Base-by-base conservation (phyloP, 2,329 filamentous ascomycete species). In the Fusarium annulatum region DNA sequence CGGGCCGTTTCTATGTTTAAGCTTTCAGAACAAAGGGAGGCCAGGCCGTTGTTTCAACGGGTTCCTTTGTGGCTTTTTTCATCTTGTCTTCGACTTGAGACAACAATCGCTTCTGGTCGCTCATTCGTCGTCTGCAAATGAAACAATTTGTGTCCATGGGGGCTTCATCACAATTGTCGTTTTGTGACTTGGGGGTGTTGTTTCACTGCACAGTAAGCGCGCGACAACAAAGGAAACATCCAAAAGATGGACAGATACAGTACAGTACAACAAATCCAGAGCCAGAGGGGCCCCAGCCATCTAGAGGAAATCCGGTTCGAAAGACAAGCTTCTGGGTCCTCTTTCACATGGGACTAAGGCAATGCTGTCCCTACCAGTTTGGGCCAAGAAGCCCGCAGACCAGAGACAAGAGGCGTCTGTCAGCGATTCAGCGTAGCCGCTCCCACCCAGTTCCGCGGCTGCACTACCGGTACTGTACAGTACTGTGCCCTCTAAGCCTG, bases 41-140 rank as follows among this genome's bases (percentile, higher is more conserved):
- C 36, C 33, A 72, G 61, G 63, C 74, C 66, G 71, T 70, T 76
- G 75, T 77, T 77, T 77, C 75, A 77, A 70, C 56, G 56, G 41
- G 49, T 51, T 60, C 61, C 58, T 67, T 69, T 64, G 63, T 64
- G 52, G 67, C 55, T 42, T 49, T 66, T 45, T 59, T 76, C 69
- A 58, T 62, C 58, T 62, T 34, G 58, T 64, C 41, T 68, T 59
- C 12, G 33, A 33, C 41, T 57, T 62, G 48, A 42, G 39, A 30
- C 26, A 64, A 55, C 57, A 46, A 45, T 45, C n/a, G 21, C 38
- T 48, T 63, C 60, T 30, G 33, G 26, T n/a, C 42, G 57, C 46
- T 59, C 48, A 67, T 64, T 69, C 62, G 60, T 59, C 48, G 26
- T 33, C 51, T 28, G 41, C 41, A 72, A 52, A 72, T 77, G 72